Percentiles rank a stretch among this genome's conserved stretches.
Evolutionary conservation across 1,284 basidiomycete genomes (phyloP).

Genomic region (Cutaneotrichosporon spelunceum): DNA sequence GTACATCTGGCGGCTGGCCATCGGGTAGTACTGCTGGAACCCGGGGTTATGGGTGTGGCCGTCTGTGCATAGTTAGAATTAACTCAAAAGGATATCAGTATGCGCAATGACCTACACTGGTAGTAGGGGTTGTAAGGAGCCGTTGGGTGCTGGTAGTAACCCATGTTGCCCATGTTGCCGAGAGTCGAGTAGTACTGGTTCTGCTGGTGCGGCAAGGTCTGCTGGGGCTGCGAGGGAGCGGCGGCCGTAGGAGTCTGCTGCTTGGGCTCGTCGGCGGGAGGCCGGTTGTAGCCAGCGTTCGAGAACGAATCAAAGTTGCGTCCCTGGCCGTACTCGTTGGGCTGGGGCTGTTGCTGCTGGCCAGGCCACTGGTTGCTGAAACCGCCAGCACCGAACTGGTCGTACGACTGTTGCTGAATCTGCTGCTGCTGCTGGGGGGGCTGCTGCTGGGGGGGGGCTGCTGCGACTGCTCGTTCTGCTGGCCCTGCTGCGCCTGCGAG

Average conservation of each 20-base stretch:
- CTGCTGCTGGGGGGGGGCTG: conserved; percentile 25
- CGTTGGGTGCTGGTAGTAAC: conserved; percentile 43
- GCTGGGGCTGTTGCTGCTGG: conserved; percentile 25
- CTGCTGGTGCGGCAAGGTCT: conserved; percentile 44
- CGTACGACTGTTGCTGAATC: conserved; percentile 34
- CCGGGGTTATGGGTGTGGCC: conserved; percentile 48
- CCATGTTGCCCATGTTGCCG: conserved; percentile 50
- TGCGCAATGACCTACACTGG: conserved; percentile 42
- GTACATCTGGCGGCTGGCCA: conserved; percentile 46
- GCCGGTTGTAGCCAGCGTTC: conserved; percentile 48
- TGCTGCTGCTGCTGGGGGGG: conserved; percentile 32
- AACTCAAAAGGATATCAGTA: no score
- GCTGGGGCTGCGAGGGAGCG: conserved; percentile 42
- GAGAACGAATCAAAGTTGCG: conserved; percentile 50
- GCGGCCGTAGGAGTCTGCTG: conserved; percentile 32
- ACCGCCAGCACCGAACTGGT: conserved; percentile 22
- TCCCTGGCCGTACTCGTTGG: conserved; percentile 23
- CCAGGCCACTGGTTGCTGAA: conserved; percentile 23
- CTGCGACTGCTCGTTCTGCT: conserved; percentile 26
- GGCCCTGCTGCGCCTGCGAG: conserved; percentile 31
- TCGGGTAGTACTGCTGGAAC: conserved; percentile 52
- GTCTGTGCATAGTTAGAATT: conserved; percentile 30
- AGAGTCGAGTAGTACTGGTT: conserved; percentile 47
- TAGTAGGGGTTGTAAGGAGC: conserved; percentile 54
- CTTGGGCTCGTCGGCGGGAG: conserved; percentile 46